Base-by-base conservation (phyloP, 495 filamentous ascomycete genomes). In the Jackrogersella multiformis region DNA sequence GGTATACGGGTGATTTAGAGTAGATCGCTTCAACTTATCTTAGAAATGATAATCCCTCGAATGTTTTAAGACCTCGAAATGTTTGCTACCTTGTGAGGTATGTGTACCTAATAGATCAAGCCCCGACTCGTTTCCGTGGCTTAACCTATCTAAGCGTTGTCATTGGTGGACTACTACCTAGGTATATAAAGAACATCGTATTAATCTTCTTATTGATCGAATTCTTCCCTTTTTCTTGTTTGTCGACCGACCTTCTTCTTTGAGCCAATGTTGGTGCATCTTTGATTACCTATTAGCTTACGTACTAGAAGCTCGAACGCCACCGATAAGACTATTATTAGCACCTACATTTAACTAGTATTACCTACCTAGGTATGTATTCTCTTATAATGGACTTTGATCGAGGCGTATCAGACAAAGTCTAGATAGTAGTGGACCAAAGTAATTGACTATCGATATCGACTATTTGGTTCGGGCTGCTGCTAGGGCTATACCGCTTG, bases 181-280 rank as follows among this genome's bases (percentile, higher is more conserved):
- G 28, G 49, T 38, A 41, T 16, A 56, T 10, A 15, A 6, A 48
- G 13, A 26, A 26, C 21, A 36, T 54, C 10, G 9, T 38, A 9
- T 18, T 16, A 48, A 46, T 53, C 46, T 26, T 26, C 2, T 32
- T 34, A 48, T 35, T 23, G 10, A 54, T 39, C 42, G 41, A 23
- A 45, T 48, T 49, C 38, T 44, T 12, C 51, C 16, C n/a, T 20
- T 55, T n/a, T n/a, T n/a, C n/a, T n/a, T n/a, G n/a, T n/a, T 48
- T 54, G 41, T 39, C 21, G 20, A 64, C 59, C 59, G 66, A 69
- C 59, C 58, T 68, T 68, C 65, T 68, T 45, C 45, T 68, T 68
- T 68, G 23, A 68, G 65, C 36, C 30, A 42, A 5, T 13, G n/a
- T 32, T 28, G n/a, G 53, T 61, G 48, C 35, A 34, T 52, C n/a